Base-by-base conservation (phyloP, 2,329 filamentous ascomycete species). In the Arthrobotrys entomopaga region DNA sequence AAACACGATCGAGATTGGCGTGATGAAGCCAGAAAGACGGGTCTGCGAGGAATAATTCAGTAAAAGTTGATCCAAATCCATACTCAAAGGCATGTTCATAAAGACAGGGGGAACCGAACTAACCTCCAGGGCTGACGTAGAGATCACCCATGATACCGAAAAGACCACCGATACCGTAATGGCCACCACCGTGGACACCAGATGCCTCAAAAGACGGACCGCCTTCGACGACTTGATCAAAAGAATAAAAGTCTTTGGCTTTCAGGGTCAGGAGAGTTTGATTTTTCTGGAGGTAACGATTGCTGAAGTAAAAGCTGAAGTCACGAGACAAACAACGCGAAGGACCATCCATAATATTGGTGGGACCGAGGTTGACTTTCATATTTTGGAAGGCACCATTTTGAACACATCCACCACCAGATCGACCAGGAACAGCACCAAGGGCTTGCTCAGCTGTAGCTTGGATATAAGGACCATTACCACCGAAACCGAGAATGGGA, bases 401-500 rank as follows among this genome's bases (percentile, higher is more conserved):
- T 0, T 72, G 46, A 24, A 83, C 79, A 74, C 81, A 83, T 5
- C 77, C 77, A n/a, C 77, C 74, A 10, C 80, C 80, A 6, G 67
- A 78, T 6, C 77, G 78, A 4, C 79, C 77, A 5, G 79, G 77
- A 34, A 81, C 66, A n/a, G 69, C 73, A 29, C 69, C 58, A 4
- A 60, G 38, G 0, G 67, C 67, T n/a, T 80, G 73, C 20, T 48
- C 77, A 24, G 75, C 64, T 24, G 71, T 29, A 2, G 43, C 43
- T 24, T 38, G 43, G 3, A 48, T 24, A 20, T n/a, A 52, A 16
- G 11, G 49, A 66, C 76, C 73, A 29, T 78, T 78, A n/a, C 76
- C 76, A 10, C 81, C 81, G 76, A 86, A 80, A 16, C 82, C 84
- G 6, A 80, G 81, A 0, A 80, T 81, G 58, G 81, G 83, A n/a